Base-by-base conservation (phyloP, 228 moss, liverwort and hornwort species). In the Sphagnum fallax region DNA sequence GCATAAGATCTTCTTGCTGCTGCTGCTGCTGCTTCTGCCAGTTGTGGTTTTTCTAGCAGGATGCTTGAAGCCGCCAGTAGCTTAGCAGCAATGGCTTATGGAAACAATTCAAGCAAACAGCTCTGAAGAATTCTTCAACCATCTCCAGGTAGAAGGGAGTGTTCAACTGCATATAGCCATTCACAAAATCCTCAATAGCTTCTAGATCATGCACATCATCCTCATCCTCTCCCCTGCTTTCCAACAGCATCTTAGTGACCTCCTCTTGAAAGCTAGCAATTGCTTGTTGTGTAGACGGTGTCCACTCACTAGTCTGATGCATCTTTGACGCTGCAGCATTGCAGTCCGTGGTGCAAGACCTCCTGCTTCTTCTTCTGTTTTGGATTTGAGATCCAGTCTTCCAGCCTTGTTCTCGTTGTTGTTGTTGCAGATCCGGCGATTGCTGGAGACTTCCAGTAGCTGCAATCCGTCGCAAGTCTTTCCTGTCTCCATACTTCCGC, bases 101-200 rank as follows among this genome's bases (percentile, higher is more conserved):
- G 50, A 80, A 87, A 55, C 83, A 87, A 70, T 87, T 83, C 47
- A 77, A 80, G 72, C 86, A 83, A 5, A 87, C 78, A 3, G 80
- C 83, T n/a, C 76, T 83, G 69, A 87, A 87, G 64, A 87, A 87
- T 14, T 83, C 80, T 53, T 87, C 83, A 57, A 87, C 78, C 80
- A 87, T 87, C 47, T 83, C 74, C 16, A 76, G 49, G 53, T 87
- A 87, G 63, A 87, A 87, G 47, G 86, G 86, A 58, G 80, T 83
- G 5, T 70, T 77, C 6, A 87, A 67, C 8, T 80, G 78, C 83
- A 74, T 76, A 76, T 80, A 87, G 18, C 86, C 86, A 59, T 83
- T 75, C 6, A 87, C 78, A 64, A 87, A 87, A 64, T 83, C 86
- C 51, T 78, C 78, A 1, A 87, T 72, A 52, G 80, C 86, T 1